Conservation (phyloP, 306 rosid species). For the Alnus rubra region DNA sequence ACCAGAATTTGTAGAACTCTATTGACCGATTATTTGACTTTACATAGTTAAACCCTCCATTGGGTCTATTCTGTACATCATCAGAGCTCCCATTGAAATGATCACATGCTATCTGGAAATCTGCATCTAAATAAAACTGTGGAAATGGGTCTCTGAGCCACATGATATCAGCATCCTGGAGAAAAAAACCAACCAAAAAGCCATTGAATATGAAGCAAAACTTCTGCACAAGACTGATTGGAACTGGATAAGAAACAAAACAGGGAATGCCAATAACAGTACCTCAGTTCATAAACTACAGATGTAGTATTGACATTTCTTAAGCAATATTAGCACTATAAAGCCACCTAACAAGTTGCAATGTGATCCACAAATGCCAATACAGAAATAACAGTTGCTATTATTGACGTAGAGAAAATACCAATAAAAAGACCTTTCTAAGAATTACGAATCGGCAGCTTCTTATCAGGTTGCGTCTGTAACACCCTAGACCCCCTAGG, state of each 20-base stretch:
- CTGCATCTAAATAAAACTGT: conserved; percentile 60
- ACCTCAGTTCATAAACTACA: not conserved
- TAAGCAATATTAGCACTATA: not conserved
- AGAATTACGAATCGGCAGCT: not conserved
- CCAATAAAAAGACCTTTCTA: not conserved
- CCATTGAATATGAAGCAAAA: conserved; percentile 9
- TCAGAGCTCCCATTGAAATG: conserved; percentile 68
- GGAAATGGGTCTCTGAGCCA: conserved; percentile 98
- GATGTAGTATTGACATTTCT: not conserved
- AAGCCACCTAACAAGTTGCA: not conserved
- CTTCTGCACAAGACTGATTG: conserved; percentile 5
- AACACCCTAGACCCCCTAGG: too few species aligned
- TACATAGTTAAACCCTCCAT: conserved; percentile 89
- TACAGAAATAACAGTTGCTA: not conserved
- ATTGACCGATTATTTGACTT: conserved; percentile 82
- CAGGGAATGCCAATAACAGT: not conserved
- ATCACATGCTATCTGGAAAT: conserved; percentile 94
- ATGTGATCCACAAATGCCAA: not conserved
- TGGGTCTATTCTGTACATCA: conserved; percentile 73
- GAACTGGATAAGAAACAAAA: not conserved
- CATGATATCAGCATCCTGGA: conserved; percentile 96
- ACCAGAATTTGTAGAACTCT: conserved; percentile 87
- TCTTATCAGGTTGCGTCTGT: not conserved
- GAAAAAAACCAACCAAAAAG: conserved; percentile 15
- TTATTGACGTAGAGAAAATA: not conserved